Evolutionary conservation across 371 early-diverging fungal genomes (phyloP).

Genomic region (Thermomucor indicae-seudaticae): DNA sequence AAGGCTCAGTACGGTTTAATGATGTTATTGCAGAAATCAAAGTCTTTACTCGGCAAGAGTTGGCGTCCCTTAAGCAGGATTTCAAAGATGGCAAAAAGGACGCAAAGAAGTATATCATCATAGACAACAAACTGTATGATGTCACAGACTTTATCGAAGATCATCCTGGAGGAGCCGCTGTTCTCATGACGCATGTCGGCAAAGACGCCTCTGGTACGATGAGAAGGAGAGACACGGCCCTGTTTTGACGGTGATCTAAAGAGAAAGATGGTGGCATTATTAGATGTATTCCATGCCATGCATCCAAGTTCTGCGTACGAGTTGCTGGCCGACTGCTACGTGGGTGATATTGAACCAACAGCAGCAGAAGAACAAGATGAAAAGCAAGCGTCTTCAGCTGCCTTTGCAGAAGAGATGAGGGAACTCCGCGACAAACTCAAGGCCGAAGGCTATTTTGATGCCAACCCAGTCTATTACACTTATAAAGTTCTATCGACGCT

Average conservation of each 20-base stretch:
- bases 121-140: slow-evolving; percentile 86
- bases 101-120: slow-evolving; percentile 61
- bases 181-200: slow-evolving; percentile 73
- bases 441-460: slow-evolving; percentile 63
- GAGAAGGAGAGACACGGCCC: background rate
- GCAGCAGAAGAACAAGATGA: slow-evolving; percentile 2
- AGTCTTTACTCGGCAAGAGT: slow-evolving; percentile 25
- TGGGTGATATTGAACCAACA: slow-evolving; percentile 61
- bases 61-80: slow-evolving; percentile 26
- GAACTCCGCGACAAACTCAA: slow-evolving; percentile 57
- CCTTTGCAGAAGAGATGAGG: slow-evolving; percentile 61
- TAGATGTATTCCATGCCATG: slow-evolving; percentile 86
- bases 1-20: background rate
- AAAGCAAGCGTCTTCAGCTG: slow-evolving; percentile 9
- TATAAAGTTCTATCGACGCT: slow-evolving; percentile 61
- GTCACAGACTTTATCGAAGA: slow-evolving; percentile 74
- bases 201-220: slow-evolving; percentile 77
- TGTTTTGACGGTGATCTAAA: background rate
- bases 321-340: slow-evolving; percentile 75
- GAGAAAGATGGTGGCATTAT: background rate
- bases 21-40: background rate
- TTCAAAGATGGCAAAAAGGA: slow-evolving; percentile 46
- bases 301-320: slow-evolving; percentile 71
- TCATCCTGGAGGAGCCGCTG: slow-evolving; percentile 82
- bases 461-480: slow-evolving; percentile 65